A percentile compares a stretch with the other conserved stretches of the same genome.
Evolutionary conservation across 495 filamentous ascomycete species (phyloP).

Genomic region (Penicillium salamii): DNA sequence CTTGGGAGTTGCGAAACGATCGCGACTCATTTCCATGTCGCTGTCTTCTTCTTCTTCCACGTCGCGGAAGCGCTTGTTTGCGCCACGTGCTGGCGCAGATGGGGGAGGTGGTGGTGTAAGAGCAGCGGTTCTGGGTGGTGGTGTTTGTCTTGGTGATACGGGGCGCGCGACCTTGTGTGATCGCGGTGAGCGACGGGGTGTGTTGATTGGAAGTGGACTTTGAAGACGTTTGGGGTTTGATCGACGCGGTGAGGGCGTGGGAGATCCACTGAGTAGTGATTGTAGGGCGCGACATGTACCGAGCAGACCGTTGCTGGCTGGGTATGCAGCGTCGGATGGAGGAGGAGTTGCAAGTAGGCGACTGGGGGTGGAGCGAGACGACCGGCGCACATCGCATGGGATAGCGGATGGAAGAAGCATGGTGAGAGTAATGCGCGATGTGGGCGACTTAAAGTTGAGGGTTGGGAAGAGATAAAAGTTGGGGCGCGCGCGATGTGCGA

Average conservation of each 20-base stretch:
- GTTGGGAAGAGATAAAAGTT: constrained; percentile 3
- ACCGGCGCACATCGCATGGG: constrained; percentile 61
- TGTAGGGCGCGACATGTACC: constrained; percentile 71
- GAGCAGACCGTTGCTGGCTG: constrained; percentile 57
- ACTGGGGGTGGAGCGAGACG: constrained; percentile 55
- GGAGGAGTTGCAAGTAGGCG: constrained; percentile 63
- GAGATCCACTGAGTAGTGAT: constrained; percentile 55
- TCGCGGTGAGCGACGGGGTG: constrained; percentile 49
- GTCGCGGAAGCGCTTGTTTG: constrained; percentile 62
- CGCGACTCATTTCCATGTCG: constrained; percentile 37
- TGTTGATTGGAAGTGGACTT: constrained; percentile 48
- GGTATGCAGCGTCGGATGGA: constrained; percentile 49
- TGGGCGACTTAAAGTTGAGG: constrained; percentile 4
- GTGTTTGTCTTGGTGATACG: constrained; percentile 37
- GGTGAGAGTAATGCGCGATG: neutral
- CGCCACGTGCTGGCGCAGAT: constrained; percentile 43
- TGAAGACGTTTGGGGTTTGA: constrained; percentile 46
- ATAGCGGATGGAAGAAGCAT: constrained; percentile 75
- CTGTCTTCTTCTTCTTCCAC: constrained; percentile 50
- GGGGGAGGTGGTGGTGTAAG: constrained; percentile 35
- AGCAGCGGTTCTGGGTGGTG: constrained; percentile 18
- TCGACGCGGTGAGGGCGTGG: constrained; percentile 34
- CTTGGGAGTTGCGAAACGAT: constrained; percentile 63
- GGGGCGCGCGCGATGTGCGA: constrained; percentile 19
- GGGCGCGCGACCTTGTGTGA: constrained; percentile 34